phyloP scores from a whole-genome alignment of 2,329 filamentous ascomycete species.

The Stachybotrys chlorohalonatus region DNA sequence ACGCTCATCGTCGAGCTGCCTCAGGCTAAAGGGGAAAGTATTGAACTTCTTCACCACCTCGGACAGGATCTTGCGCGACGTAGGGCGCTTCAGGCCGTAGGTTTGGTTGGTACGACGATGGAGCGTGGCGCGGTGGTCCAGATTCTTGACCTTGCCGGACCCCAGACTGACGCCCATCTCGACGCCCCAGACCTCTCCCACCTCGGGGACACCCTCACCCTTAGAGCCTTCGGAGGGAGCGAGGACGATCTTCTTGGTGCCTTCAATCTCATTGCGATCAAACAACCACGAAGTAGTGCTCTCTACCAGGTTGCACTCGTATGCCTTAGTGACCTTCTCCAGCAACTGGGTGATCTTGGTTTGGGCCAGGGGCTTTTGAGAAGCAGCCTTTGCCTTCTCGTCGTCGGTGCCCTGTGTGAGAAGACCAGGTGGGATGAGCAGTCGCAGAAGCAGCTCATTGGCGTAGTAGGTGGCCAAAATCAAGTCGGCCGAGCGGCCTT shows the following conservation, averaged over 20 bases:
- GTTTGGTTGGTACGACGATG: constrained; percentile 89
- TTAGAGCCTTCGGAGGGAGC: constrained; percentile 78
- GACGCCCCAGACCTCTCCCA: constrained; percentile 95
- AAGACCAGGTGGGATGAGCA: constrained; percentile 87
- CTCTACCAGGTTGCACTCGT: constrained; percentile 89
- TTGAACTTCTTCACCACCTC: constrained; percentile 97
- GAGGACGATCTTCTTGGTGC: constrained; percentile 94
- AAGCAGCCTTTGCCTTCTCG: constrained; percentile 85
- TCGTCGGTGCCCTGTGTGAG: constrained; percentile 78
- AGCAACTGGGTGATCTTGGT: constrained; percentile 77
- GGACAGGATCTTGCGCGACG: constrained; percentile 83
- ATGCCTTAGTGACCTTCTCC: constrained; percentile 85
- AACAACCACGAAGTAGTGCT: constrained; percentile 98
- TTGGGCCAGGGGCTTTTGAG: constrained; percentile 77
- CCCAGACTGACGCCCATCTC: constrained; percentile 90
- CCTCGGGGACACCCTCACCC: constrained; percentile 80
- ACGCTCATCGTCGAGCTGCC: constrained; percentile 94
- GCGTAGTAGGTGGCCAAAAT: constrained; percentile 87
- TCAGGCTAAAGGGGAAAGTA: constrained; percentile 93
- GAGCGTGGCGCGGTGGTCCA: constrained; percentile 80
- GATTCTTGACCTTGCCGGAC: constrained; percentile 87
- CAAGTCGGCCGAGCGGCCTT: constrained; percentile 75
- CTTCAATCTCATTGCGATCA: constrained; percentile 95
- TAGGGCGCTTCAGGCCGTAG: constrained; percentile 88
- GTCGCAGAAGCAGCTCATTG: constrained; percentile 85